Conservation (phyloP, 495 filamentous ascomycete genomes). For the Clohesyomyces aquaticus region DNA sequence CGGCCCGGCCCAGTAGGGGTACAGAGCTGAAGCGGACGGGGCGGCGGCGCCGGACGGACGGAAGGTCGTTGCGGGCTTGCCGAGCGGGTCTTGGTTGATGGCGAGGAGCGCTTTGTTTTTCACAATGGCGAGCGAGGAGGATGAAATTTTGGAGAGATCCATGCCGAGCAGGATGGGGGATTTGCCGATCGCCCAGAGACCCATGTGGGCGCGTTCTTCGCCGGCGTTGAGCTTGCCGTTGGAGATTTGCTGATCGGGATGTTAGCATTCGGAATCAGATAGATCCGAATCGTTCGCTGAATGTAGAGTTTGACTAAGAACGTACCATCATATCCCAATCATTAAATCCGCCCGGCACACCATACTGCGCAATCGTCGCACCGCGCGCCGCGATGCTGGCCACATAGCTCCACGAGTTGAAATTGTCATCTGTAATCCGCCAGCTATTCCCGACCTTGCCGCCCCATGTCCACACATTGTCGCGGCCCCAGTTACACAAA, state of each 20-base stretch:
- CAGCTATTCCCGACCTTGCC: constrained; percentile 28
- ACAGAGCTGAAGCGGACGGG: too few species aligned
- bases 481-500: constrained; percentile 40
- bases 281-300: constrained; percentile 32
- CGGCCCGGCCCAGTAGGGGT: too few species aligned
- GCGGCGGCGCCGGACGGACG: too few species aligned
- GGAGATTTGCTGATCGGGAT: constrained; percentile 31
- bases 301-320: too few species aligned
- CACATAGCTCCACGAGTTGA: constrained; percentile 27
- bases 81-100: constrained; percentile 41
- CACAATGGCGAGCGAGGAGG: constrained; percentile 32
- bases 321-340: too few species aligned
- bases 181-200: constrained; percentile 37
- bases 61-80: constrained; percentile 30
- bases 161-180: constrained; percentile 38
- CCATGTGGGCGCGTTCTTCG: constrained; percentile 35
- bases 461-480: constrained; percentile 37
- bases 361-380: too few species aligned
- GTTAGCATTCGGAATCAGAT: constrained; percentile 34
- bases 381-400: constrained; percentile 18
- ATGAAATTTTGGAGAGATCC: constrained; percentile 30
- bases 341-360: too few species aligned
- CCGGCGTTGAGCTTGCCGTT: constrained; percentile 37
- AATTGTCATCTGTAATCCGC: constrained; percentile 39
- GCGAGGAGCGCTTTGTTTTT: constrained; percentile 38